Base-by-base conservation (phyloP, 495 filamentous ascomycete species). In the Neurospora sp. region DNA sequence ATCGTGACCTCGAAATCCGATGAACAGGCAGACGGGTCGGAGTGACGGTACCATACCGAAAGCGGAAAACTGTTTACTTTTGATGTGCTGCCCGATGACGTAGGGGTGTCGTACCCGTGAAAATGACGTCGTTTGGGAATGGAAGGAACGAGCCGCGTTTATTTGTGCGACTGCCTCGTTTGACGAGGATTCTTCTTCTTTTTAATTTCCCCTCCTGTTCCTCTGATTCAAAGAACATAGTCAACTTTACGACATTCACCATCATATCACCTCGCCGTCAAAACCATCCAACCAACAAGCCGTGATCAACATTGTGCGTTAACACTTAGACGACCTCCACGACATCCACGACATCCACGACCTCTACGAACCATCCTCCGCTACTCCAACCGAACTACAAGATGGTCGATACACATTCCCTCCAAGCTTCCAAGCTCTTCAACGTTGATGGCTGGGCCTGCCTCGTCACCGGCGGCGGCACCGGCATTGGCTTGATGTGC, bases 401-500 rank as follows among this genome's bases (percentile, higher is more conserved):
- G 31, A 81, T 79, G 75, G 77, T 78, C 9, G 75, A 79, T 38
- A 82, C 81, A 8, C 45, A 75, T n/a, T 72, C 79, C 4, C 80
- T 85, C 61, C 74, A 80, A 42, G 82, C 78, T 7, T 70, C 71
- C 16, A 81, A 74, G 35, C 82, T 90, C 53, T 88, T 88, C 81
- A 81, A 80, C 31, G 87, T 89, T 22, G 78, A 87, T 61, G 87
- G 86, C 20, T 81, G 86, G 38, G 85, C 89, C 0, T 87, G 86
- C 20, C 86, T 90, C 20, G 82, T 90, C 45, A 90, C 89, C 0
- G 88, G 89, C 20, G 88, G 87, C 39, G 89, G 88, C 4, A 75
- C 80, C 1, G 81, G 89, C 4, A 89, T 91, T 74, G 90, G 90
- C 2, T 76, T 86, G 6, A 89, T 88, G 84, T 90, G 89, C 77